Conservation (phyloP, 2,329 filamentous ascomycete species). For the Grosmannia serpens region DNA sequence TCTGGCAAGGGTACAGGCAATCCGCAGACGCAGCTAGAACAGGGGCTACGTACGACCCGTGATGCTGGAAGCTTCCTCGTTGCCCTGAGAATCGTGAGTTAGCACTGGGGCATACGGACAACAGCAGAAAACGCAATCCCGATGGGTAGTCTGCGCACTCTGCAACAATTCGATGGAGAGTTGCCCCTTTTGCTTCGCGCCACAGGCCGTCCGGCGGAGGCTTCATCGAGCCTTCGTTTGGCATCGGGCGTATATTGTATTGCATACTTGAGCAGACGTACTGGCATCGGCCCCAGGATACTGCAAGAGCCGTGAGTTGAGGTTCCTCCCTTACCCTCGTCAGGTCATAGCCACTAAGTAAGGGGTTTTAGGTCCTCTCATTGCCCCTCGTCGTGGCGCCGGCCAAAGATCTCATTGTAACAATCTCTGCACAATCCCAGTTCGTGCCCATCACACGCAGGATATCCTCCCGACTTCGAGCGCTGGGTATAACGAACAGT, state of each 20-base stretch:
- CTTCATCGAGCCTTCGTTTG: neutral
- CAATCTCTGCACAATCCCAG: slow-evolving; percentile 66
- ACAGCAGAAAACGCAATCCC: too few species aligned
- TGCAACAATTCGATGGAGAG: too few species aligned
- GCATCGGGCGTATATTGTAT: slow-evolving; percentile 70
- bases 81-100: too few species aligned
- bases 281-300: slow-evolving; percentile 69
- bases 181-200: too few species aligned
- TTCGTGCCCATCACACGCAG: slow-evolving; percentile 65
- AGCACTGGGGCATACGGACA: too few species aligned
- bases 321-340: neutral
- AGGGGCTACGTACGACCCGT: too few species aligned
- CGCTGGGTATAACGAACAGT: slow-evolving; percentile 65
- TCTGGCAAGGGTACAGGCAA: too few species aligned
- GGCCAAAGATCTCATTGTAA: slow-evolving; percentile 85
- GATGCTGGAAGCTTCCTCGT: too few species aligned
- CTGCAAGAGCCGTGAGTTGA: slow-evolving; percentile 71
- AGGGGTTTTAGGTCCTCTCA: slow-evolving; percentile 40
- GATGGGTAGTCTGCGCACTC: too few species aligned
- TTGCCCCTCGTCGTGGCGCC: slow-evolving; percentile 62
- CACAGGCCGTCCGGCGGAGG: too few species aligned
- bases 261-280: slow-evolving; percentile 85
- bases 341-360: neutral
- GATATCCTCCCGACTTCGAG: slow-evolving; percentile 64
- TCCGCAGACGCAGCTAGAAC: too few species aligned